Base-by-base conservation (phyloP, 306 rosid species). In the Prunus dulcis region DNA sequence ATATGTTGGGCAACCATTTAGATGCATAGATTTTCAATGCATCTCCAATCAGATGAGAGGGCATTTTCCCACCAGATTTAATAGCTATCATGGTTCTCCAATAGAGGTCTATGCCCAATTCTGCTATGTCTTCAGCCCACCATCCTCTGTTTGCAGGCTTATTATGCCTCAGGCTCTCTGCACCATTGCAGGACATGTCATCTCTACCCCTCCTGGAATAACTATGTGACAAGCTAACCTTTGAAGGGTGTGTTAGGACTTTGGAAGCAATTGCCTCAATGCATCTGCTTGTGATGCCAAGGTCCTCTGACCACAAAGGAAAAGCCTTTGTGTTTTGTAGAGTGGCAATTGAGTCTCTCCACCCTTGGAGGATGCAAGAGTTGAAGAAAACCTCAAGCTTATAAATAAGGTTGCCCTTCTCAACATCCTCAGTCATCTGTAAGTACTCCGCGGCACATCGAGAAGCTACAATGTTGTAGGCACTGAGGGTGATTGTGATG, bases 121-220 rank as follows among this genome's bases (percentile, higher is more conserved):
- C 99, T 60, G 99, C 97, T 41, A 96, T 76, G 74, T 96, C 99
- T 78, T 92, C 97, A 74, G 90, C 99, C 99, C 99, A 96, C 98
- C 99, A 96, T 12, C 98, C 99, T 52, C 79, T 88, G 76, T 76
- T 84, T 69, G 79, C 82, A 47, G 87, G 78, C 69, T 83, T 91
- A 52, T 78, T 90, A 67, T 84, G 85, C 65, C 89, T 86, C 73
- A 78, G 69, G 67, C 89, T 91, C 69, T 93, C 96, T 0, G 81
- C 79, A 14, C 97, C 97, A 74, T 90, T 89, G 85, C 96, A 90
- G 2, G 98, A 92, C 12, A 82, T 49, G 60, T 92, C 95, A 47
- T 92, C 98, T 74, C 87, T 82, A 19, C 81, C 88, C 45, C 96
- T 83, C 45, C 97, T 58, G 7, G 98, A 92, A 50, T 90, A 90